phyloP scores from a whole-genome alignment of 2,329 filamentous ascomycete species.

The Beauveria sp. region DNA sequence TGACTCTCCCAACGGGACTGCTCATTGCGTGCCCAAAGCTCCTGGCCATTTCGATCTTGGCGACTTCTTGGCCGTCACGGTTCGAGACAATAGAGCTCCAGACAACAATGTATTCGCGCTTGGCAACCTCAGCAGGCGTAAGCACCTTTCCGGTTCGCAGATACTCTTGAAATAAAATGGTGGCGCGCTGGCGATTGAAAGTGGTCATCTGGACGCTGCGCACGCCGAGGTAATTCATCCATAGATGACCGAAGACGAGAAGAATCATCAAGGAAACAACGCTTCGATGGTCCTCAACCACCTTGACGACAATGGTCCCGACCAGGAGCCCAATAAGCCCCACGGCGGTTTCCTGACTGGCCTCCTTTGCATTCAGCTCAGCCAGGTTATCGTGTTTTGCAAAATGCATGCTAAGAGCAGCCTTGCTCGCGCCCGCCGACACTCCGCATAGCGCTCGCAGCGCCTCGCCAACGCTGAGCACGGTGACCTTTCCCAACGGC shows the following conservation, averaged over 20 bases:
- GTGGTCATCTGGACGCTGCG: constrained; percentile 74
- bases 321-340: constrained; percentile 79
- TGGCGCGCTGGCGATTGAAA: constrained; percentile 80
- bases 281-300: constrained; percentile 59
- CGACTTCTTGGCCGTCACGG: constrained; percentile 18
- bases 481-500: constrained; percentile 38
- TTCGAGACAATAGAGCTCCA: constrained; percentile 28
- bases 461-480: constrained; percentile 43
- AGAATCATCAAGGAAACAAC: constrained; percentile 66
- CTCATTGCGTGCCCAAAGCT: constrained; percentile 33
- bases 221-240: constrained; percentile 81
- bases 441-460: constrained; percentile 73
- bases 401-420: constrained; percentile 86
- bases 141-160: constrained; percentile 44
- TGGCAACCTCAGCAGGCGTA: constrained; percentile 57
- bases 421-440: constrained; percentile 82
- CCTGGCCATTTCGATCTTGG: constrained; percentile 32
- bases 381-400: constrained; percentile 79
- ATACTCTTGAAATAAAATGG: constrained; percentile 61
- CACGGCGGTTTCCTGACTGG: constrained; percentile 90
- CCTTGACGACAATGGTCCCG: constrained; percentile 73
- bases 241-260: constrained; percentile 69
- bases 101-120: constrained; percentile 55
- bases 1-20: constrained; percentile 23
- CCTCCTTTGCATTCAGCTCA: constrained; percentile 91